Percentiles rank a stretch among this genome's conserved stretches.
These are phyloP conservation scores for Kuraishia piskuri DNA, from an alignment of 805 yeast species.

Conservation along the genomic window DNA sequence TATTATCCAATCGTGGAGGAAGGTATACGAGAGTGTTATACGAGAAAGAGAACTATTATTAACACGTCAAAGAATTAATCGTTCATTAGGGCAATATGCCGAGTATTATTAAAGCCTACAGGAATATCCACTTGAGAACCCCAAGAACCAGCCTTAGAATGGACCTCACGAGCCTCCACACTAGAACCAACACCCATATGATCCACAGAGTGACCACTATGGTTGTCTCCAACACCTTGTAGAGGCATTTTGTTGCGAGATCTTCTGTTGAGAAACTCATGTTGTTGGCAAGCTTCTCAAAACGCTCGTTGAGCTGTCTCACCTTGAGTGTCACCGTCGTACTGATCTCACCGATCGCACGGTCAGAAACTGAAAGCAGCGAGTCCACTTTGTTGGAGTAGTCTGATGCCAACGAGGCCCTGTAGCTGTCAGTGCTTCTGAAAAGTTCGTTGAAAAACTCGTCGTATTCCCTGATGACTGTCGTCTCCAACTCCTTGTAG, in stretches of 20 bases:
- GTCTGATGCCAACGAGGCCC: conserved; percentile 3
- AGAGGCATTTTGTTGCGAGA: conserved; percentile 29
- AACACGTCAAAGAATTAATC: too few relatives aligned
- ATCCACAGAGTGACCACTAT: conserved; percentile 44
- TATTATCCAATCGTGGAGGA: too few relatives aligned
- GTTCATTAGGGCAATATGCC: too few relatives aligned
- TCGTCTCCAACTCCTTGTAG: conserved; percentile 13
- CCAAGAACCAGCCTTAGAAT: conserved; percentile 9
- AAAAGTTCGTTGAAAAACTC: conserved; percentile 1
- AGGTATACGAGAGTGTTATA: too few relatives aligned
- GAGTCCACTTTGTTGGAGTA: conserved; percentile 4
- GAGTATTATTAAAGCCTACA: conserved; percentile 6
- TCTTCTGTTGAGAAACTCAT: conserved; percentile 15
- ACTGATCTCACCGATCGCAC: conserved; percentile 66
- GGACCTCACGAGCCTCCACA: conserved; percentile 28
- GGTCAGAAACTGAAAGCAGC: conserved; percentile 25
- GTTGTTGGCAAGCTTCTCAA: conserved; percentile 30
- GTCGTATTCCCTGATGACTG: conserved; percentile 9
- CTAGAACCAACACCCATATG: conserved; percentile 48
- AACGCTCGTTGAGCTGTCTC: conserved; percentile 40
- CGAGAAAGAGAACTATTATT: too few relatives aligned
- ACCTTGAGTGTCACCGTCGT: conserved; percentile 60
- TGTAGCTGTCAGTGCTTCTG: conserved; percentile 4
- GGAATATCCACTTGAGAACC: conserved; percentile 20
- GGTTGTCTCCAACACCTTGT: conserved; percentile 38